Conservation (phyloP, 2,329 filamentous ascomycete genomes). For the Dichotomopilus funicola region DNA sequence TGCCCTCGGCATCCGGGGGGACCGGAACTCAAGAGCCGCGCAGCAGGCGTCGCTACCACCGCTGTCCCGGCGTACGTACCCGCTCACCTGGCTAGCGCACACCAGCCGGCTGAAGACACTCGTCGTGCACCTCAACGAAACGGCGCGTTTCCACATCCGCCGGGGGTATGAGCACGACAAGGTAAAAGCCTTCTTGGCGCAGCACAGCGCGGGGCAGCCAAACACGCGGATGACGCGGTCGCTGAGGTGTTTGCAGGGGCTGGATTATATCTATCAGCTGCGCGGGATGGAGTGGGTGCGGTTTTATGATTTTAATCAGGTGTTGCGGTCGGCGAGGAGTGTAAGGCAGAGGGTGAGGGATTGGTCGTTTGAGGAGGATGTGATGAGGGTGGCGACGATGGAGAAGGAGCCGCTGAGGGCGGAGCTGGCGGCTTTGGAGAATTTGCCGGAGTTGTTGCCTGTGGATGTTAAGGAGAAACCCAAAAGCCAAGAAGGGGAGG, state of each 20-base stretch:
- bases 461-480: neutral
- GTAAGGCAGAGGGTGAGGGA: slow-evolving; percentile 25
- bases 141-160: slow-evolving; percentile 25
- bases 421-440: slow-evolving; percentile 13
- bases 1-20: no score
- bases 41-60: slow-evolving; percentile 17
- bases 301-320: slow-evolving; percentile 35
- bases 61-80: slow-evolving; percentile 34
- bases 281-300: slow-evolving; percentile 37
- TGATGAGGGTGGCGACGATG: slow-evolving; percentile 22
- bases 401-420: slow-evolving; percentile 8
- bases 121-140: slow-evolving; percentile 37
- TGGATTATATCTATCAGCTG: slow-evolving; percentile 39
- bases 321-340: neutral
- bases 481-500: no score
- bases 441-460: slow-evolving; percentile 10
- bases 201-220: slow-evolving; percentile 32
- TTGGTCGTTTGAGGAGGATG: slow-evolving; percentile 30
- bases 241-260: slow-evolving; percentile 38
- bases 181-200: slow-evolving; percentile 21
- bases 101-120: slow-evolving; percentile 36
- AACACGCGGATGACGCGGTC: slow-evolving; percentile 33
- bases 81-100: slow-evolving; percentile 32
- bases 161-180: slow-evolving; percentile 32
- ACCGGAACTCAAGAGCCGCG: no score